These are phyloP conservation scores for Prunus salicina DNA, from an alignment of 306 rosid species.

Conservation along the genomic window DNA sequence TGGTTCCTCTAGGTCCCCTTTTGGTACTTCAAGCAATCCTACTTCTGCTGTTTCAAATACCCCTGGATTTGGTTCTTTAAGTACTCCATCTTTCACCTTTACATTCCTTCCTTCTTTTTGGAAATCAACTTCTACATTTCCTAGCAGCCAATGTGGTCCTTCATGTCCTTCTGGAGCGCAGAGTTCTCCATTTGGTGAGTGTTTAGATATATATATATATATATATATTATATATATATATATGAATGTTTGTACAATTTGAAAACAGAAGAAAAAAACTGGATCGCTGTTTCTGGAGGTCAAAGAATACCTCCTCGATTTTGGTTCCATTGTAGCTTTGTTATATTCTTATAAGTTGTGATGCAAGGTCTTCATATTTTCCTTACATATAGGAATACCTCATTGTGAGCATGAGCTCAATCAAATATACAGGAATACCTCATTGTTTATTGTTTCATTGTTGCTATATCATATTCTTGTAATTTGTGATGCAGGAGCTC, in stretches of 20 bases:
- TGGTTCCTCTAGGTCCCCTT: too few species aligned
- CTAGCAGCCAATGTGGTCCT: conserved; percentile 8
- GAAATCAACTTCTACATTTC: conserved; percentile 67
- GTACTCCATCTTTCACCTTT: conserved; percentile 65
- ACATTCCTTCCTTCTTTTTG: conserved; percentile 62
- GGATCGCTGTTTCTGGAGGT: not conserved
- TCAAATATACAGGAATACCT: too few species aligned
- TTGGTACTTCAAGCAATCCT: too few species aligned
- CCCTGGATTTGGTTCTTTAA: conserved; percentile 75
- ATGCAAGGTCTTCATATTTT: too few species aligned
- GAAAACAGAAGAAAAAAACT: too few species aligned
- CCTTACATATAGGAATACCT: too few species aligned
- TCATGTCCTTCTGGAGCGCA: conserved; percentile 73
- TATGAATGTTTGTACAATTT: not conserved
- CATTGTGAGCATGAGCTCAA: too few species aligned
- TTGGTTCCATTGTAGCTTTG: too few species aligned
- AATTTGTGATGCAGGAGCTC: conserved; percentile 47
- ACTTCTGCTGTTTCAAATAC: conserved; percentile 23
- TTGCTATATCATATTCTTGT: too few species aligned
- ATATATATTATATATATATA: not conserved
- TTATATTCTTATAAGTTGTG: too few species aligned
- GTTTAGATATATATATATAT: not conserved
- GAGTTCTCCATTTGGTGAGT: conserved; percentile 82
- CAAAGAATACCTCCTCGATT: not conserved
- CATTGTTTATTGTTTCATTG: too few species aligned